Evolutionary conservation across 2,329 filamentous ascomycete genomes (phyloP), one percentile per base, ranked within the genome.

Genomic region (Nemania bipapillata): DNA sequence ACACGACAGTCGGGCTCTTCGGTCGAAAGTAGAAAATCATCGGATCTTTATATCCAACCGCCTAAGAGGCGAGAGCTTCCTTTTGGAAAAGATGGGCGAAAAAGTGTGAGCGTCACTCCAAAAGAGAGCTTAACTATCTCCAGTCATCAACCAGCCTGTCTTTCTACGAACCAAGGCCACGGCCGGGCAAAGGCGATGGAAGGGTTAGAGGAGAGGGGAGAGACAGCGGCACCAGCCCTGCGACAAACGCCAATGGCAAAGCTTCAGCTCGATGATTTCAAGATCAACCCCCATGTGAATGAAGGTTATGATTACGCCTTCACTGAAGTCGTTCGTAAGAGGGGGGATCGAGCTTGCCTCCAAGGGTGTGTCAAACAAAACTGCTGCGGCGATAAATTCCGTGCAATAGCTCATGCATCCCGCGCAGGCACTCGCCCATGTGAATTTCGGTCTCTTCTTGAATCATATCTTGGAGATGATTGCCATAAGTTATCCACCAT

Each of bases 371-470:
- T 89, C 2, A 88, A 91, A 60, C 84, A 89, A 53, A 86, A 90
- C 63, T 97, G 94, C 79, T 96, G 93, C 74, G 92, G 92, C 22
- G 87, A 87, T 49, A 83, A 88, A 6, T 93, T 94, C 73, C 86
- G 88, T 24, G 84, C 85, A n/a, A 84, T 94, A 75, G 92, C 91
- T 30, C 76, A 82, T 11, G 83, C 83, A 1, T 83, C 86, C 66
- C 84, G 84, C 5, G 80, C 79, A 17, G 76, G 80, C 47, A 76
- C 74, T 6, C 52, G 74, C 2, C n/a, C 71, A 2, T 42, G 64
- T 30, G 76, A 74, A 5, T 77, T 79, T 64, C 74, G 74, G 45
- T 50, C 67, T 22, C 77, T 90, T 8, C 78, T 91, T 22, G 85
- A 90, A 73, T 81, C 83, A 0, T 87, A 86, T 69, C 77, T 91